These are phyloP conservation scores for Vinca minor DNA, from an alignment of 257 asterid species.

Conservation along the genomic window DNA sequence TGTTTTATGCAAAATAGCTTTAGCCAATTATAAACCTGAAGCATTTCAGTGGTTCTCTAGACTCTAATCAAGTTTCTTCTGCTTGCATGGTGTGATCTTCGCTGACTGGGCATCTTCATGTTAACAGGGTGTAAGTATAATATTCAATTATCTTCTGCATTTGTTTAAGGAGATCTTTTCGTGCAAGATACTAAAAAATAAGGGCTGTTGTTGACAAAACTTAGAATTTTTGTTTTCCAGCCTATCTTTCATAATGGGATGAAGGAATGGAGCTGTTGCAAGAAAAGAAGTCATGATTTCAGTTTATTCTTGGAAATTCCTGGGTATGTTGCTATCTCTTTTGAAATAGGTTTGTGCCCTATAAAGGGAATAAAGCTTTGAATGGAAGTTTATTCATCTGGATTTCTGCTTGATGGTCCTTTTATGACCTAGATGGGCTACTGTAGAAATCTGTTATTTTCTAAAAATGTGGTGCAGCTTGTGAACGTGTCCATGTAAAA, in stretches of 20 bases:
- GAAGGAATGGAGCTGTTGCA: slow-evolving; percentile 99
- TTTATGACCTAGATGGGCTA: neutral
- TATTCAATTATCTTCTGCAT: slow-evolving; percentile 8
- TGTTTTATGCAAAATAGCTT: too few relatives aligned
- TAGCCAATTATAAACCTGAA: too few relatives aligned
- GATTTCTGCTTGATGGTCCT: neutral
- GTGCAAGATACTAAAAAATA: too few relatives aligned
- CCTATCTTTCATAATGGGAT: slow-evolving; percentile 89
- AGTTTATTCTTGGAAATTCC: slow-evolving; percentile 79
- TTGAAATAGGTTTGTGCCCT: neutral
- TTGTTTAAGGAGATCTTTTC: slow-evolving; percentile 6
- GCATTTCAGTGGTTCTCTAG: too few relatives aligned
- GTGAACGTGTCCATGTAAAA: too few relatives aligned
- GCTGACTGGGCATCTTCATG: slow-evolving; percentile 5
- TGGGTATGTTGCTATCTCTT: slow-evolving; percentile 28
- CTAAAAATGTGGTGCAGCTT: neutral
- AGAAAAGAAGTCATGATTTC: slow-evolving; percentile 89
- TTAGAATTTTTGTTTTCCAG: slow-evolving; percentile 28
- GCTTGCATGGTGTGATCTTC: slow-evolving; percentile 16
- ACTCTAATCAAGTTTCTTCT: slow-evolving; percentile 11
- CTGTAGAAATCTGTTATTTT: neutral
- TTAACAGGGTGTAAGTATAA: slow-evolving; percentile 32
- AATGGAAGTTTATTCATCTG: neutral
- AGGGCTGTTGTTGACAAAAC: neutral
- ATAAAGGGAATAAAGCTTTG: neutral